A percentile compares a stretch with the other conserved stretches of the same genome.
Evolutionary conservation across 257 asterid genomes (phyloP).

Genomic region (Coffea canephora): DNA sequence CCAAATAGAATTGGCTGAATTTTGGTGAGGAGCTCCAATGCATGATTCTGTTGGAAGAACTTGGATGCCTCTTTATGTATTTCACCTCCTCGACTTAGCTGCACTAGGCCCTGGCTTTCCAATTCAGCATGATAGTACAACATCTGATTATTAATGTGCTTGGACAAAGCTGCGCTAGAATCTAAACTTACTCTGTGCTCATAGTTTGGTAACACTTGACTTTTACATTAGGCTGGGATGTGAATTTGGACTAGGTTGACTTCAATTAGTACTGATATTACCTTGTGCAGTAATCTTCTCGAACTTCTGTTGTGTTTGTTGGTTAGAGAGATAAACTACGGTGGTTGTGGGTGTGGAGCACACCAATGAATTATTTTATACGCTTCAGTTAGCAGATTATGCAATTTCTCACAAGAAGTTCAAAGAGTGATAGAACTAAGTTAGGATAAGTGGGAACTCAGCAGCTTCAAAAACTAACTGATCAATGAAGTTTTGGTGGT

Average conservation of each 20-base stretch:
- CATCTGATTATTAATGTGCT: not conserved
- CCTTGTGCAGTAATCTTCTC: not conserved
- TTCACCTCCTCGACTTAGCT: not conserved
- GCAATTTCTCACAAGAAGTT: not conserved
- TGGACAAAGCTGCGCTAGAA: not conserved
- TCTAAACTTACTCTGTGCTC: too few species aligned
- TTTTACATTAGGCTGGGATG: not conserved
- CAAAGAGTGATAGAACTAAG: not conserved
- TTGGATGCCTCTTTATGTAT: not conserved
- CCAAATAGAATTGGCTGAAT: not conserved
- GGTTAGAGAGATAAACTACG: not conserved
- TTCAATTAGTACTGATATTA: too few species aligned
- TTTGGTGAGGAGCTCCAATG: not conserved
- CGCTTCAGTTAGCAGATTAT: not conserved
- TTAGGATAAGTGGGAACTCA: not conserved
- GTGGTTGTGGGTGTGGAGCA: not conserved
- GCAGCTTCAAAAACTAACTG: not conserved
- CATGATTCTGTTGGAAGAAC: not conserved
- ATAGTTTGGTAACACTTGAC: not conserved
- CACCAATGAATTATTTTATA: not conserved
- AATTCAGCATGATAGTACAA: too few species aligned
- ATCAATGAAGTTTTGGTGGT: too few species aligned
- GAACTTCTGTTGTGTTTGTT: not conserved
- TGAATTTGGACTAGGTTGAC: not conserved
- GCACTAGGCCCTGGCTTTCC: not conserved